Evolutionary conservation across 169 alveolate genomes (phyloP).

Genomic region (Plasmodium blacklocki): DNA sequence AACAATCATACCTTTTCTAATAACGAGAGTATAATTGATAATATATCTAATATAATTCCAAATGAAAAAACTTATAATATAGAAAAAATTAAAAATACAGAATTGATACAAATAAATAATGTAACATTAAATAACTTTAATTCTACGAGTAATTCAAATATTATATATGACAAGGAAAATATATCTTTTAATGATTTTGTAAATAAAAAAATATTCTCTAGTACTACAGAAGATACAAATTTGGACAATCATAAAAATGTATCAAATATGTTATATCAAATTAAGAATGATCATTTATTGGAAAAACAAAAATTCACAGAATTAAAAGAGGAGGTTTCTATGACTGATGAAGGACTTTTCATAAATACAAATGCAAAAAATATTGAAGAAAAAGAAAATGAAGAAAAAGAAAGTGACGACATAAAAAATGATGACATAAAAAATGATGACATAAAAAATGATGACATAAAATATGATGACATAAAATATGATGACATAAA

Average conservation of each 20-base stretch:
- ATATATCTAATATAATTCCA: too few relatives aligned
- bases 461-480: not conserved
- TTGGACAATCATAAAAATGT: not conserved
- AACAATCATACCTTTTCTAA: too few relatives aligned
- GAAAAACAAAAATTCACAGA: constrained; percentile 33
- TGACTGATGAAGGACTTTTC: not conserved
- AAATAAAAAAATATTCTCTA: too few relatives aligned
- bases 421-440: not conserved
- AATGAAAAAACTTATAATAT: too few relatives aligned
- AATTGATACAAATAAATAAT: too few relatives aligned
- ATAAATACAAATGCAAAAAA: not conserved
- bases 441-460: not conserved
- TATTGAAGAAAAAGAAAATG: not conserved
- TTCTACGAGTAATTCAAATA: too few relatives aligned
- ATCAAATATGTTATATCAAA: not conserved
- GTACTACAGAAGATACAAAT: too few relatives aligned
- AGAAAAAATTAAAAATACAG: too few relatives aligned
- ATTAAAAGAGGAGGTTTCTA: not conserved
- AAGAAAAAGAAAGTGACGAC: not conserved
- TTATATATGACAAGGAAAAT: too few relatives aligned
- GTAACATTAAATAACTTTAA: too few relatives aligned
- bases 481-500: not conserved
- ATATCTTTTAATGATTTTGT: too few relatives aligned
- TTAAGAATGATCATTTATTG: not conserved
- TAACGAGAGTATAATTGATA: too few relatives aligned